Base-by-base conservation (phyloP, 1,284 basidiomycete species). In the Xerocomus nothofagi region DNA sequence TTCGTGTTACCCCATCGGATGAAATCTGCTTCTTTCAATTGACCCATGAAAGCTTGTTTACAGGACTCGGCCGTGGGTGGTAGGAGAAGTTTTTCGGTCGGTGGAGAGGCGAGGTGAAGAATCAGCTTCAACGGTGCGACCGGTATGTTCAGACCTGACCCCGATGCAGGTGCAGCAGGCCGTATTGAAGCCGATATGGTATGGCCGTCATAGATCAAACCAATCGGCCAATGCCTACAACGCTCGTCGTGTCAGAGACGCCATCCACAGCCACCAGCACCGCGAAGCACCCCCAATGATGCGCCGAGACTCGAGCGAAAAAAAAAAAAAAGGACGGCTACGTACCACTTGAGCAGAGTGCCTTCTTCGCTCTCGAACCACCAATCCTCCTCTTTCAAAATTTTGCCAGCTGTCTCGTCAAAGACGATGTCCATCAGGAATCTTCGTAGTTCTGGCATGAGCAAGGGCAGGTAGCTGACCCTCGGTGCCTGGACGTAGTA, bases 201-300 rank as follows among this genome's bases (percentile, higher is more conserved):
- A 60, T 88, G 81, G 62, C 86, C 88, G 67, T 97, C 90, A 63
- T 94, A 93, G 56, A 97, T 82, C 38, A 97, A 77, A 32, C 95
- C 94, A 54, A 98, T 83, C 31, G 94, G 85, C 94, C 94, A 97
- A 71, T 98, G 93, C 93, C 94, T 97, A 62, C n/a, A 46, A 24
- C n/a, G 29, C 20, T 34, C 9, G 31, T 47, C 43, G 29, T n/a
- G 46, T 63, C 43, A 65, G 54, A 38, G 26, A 33, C 34, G 38
- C 21, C 27, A 29, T 50, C 37, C 39, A 47, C 9, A n/a, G 29
- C 31, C 40, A 31, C 36, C n/a, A 10, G 32, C 32, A 36, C 14
- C 14, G 41, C 20, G 10, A 23, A n/a, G n/a, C 9, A 10, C 36
- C 21, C 12, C 8, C 26, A 18, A 48, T 31, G 17, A 37, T 26